Percentiles rank a stretch among this genome's conserved stretches.
These are phyloP conservation scores for Russula foetens DNA, from an alignment of 768 basidiomycete genomes.

Conservation along the genomic window DNA sequence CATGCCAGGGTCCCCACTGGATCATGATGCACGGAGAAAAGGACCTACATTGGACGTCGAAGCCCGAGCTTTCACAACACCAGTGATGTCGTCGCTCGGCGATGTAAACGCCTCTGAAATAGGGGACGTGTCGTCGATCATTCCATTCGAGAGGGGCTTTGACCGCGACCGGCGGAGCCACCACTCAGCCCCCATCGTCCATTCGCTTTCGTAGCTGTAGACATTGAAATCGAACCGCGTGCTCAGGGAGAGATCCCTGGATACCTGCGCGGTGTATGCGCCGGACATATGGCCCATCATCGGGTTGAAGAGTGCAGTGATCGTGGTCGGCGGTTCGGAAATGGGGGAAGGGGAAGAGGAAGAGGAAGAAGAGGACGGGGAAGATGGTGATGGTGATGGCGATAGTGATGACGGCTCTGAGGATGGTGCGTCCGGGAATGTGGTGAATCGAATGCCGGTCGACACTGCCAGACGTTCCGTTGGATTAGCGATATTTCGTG, in stretches of 20 bases:
- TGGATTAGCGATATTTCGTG: neutral
- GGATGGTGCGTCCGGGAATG: slow-evolving; percentile 65
- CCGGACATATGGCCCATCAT: slow-evolving; percentile 91
- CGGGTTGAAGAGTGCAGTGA: slow-evolving; percentile 92
- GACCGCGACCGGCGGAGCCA: slow-evolving; percentile 65
- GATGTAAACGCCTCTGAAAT: slow-evolving; percentile 19
- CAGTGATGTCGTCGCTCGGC: slow-evolving; percentile 44
- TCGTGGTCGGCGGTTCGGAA: slow-evolving; percentile 85
- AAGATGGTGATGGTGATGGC: slow-evolving; percentile 30
- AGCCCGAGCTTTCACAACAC: slow-evolving; percentile 83
- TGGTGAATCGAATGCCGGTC: slow-evolving; percentile 90
- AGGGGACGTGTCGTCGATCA: slow-evolving; percentile 24
- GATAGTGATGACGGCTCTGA: slow-evolving; percentile 29
- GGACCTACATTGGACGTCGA: slow-evolving; percentile 81
- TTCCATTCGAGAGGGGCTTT: slow-evolving; percentile 21
- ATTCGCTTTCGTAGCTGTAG: slow-evolving; percentile 94
- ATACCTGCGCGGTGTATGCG: slow-evolving; percentile 85
- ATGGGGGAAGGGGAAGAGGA: slow-evolving; percentile 24
- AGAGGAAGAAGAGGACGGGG: slow-evolving; percentile 14
- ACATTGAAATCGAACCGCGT: slow-evolving; percentile 94
- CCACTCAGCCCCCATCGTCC: slow-evolving; percentile 95
- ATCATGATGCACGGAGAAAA: neutral
- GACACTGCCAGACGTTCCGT: slow-evolving; percentile 49
- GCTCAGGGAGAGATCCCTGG: slow-evolving; percentile 76
- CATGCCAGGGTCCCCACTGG: neutral